phyloP scores from a whole-genome alignment of 75 land plant genomes.

The Azolla pinnata region DNA sequence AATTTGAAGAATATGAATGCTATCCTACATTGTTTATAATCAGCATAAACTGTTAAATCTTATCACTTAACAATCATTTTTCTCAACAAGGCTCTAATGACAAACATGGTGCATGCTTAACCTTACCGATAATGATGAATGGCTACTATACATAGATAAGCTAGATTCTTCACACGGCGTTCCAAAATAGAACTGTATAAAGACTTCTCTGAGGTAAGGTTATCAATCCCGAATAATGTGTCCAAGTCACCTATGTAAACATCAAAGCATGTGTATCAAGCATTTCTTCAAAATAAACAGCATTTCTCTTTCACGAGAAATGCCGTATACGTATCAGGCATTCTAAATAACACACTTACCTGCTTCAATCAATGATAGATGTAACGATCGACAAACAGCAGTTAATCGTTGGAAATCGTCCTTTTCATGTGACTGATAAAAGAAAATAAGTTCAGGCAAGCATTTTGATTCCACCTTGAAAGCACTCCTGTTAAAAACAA shows the following conservation, averaged over 20 bases:
- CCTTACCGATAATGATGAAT: conserved; percentile 59
- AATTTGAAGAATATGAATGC: too few species aligned
- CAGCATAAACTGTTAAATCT: too few species aligned
- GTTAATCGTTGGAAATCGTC: conserved; percentile 56
- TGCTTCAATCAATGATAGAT: conserved; percentile 9
- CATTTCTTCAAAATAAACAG: too few species aligned
- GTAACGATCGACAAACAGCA: conserved; percentile 53
- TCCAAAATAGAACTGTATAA: conserved; percentile 18
- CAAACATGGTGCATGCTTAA: too few species aligned
- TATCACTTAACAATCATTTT: too few species aligned
- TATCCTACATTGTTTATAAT: too few species aligned
- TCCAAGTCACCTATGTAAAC: too few species aligned
- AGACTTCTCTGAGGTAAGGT: conserved; percentile 7
- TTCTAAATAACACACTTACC: too few species aligned
- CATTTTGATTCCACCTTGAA: conserved; percentile 66
- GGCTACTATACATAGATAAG: conserved; percentile 49
- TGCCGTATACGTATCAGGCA: too few species aligned
- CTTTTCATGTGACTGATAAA: conserved; percentile 40
- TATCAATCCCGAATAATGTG: conserved; percentile 33
- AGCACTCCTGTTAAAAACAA: conserved; percentile 40
- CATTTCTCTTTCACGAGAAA: too few species aligned
- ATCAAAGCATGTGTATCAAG: too few species aligned
- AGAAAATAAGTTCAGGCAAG: conserved; percentile 72
- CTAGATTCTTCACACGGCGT: conserved; percentile 49
- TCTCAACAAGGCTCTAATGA: too few species aligned